Evolutionary conservation across 2,329 filamentous ascomycete species (phyloP), one percentile per base, ranked within the genome.

Genomic region (Madurella fahalii): DNA sequence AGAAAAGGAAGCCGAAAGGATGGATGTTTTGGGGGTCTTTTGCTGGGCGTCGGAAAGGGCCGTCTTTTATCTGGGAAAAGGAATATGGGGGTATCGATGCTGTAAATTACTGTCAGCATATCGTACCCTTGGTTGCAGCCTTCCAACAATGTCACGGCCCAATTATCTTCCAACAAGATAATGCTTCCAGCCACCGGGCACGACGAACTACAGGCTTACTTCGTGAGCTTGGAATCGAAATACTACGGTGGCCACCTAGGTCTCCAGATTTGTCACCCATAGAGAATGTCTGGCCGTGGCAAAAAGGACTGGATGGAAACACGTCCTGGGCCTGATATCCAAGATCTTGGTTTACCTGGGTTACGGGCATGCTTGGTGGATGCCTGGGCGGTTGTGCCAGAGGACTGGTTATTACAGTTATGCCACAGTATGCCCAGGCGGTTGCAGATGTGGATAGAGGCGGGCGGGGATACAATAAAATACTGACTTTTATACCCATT

Each of bases 21-120:
- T 57, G 47, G 54, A 53, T 57, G 50, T 53, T 53, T 25, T 57
- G 7, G 50, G 50, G 50, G 46, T 50, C 12, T 47, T 50, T 54
- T 45, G 43, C 43, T 17, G 45, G 49, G 2, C 2, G 39, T 12
- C 39, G 9, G 4, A 52, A 52, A 47, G 32, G 44, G 1, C 49
- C 40, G 8, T 31, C 11, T 4, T 52, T 52, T 17, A 12, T 56
- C 2, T 56, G 44, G 53, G 48, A 56, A 20, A 56, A 56, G 17
- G 39, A 52, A 32, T 52, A 43, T 30, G 32, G 55, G 2, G 43
- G 55, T 41, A 52, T 54, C 17, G 40, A 37, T 16, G 32, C 37
- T 12, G 47, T 44, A 11, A 54, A 51, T 16, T 57, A 57, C 37
- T 20, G 47, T 9, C 25, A 11, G 15, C 50, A 40, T 17, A 58